These are phyloP conservation scores for Ascoidea tarda DNA, from an alignment of 805 yeast genomes.

Conservation along the genomic window DNA sequence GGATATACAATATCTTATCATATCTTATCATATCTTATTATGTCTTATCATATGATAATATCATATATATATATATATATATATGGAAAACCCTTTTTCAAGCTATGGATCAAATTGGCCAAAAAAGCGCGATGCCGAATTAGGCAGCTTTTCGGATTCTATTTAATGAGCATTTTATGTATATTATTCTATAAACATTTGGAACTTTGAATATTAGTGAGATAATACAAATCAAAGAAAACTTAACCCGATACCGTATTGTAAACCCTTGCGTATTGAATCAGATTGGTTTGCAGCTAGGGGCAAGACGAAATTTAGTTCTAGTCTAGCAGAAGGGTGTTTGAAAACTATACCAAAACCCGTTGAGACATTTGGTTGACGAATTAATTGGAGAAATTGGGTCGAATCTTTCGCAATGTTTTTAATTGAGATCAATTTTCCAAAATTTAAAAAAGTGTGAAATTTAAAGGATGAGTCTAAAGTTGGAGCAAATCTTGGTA, in stretches of 20 bases:
- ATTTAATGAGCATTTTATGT: too few species aligned
- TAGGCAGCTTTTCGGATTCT: too few species aligned
- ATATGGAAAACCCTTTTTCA: too few species aligned
- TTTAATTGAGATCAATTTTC: conserved; percentile 34
- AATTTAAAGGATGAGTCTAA: conserved; percentile 25
- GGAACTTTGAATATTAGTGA: conserved; percentile 16
- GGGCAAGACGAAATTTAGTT: conserved; percentile 51
- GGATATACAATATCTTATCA: too few species aligned
- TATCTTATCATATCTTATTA: too few species aligned
- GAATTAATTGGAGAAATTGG: conserved; percentile 16
- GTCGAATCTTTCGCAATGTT: conserved; percentile 8
- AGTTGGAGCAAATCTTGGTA: conserved; percentile 42
- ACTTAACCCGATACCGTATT: conserved; percentile 49
- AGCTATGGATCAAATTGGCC: too few species aligned
- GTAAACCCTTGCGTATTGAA: conserved; percentile 46
- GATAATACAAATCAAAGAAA: conserved; percentile 25
- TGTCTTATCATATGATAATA: too few species aligned
- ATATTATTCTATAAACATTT: too few species aligned
- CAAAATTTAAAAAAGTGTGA: conserved; percentile 54
- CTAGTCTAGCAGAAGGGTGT: conserved; percentile 55
- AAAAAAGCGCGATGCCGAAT: too few species aligned
- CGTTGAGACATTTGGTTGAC: conserved; percentile 33
- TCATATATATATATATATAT: too few species aligned
- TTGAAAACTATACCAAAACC: conserved; percentile 49
- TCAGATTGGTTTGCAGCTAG: conserved; percentile 36